Base-by-base conservation (phyloP, 805 yeast genomes). In the Nematodospora valgi region DNA sequence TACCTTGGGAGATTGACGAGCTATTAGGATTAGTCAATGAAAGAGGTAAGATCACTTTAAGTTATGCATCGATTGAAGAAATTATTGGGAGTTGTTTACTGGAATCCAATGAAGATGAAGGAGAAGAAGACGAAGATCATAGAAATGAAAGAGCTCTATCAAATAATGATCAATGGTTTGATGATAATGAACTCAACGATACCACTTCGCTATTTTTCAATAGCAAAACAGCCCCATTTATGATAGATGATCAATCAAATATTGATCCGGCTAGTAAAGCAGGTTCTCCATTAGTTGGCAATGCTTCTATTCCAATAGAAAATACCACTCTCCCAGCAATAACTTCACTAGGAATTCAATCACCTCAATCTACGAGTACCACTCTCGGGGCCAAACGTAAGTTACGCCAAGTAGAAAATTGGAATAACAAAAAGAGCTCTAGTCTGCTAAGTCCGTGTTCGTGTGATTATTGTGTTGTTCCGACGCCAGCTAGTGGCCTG, bases 31-130 rank as follows among this genome's bases (percentile, higher is more conserved):
- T 80, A 20, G 69, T 66, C 2, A 66, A 66, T 42, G 72, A 66
- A 44, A 39, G 69, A 25, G 61, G 60, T 5, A 66, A 66, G 38
- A 61, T 66, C 13, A 63, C 69, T 1, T 47, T 66, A 10, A 62
- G 66, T 27, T 80, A 78, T 45, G 62, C 73, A 8, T 76, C 83
- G 13, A 76, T 76, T 27, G 79, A 72, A 34, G 85, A 80, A 46
- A 68, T 79, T 29, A 75, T 79, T 3, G 76, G 77, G 17, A 72
- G 82, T 48, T 76, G 83, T 41, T 66, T 76, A 9, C 74, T 72
- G 48, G 80, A 76, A 37, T 33, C 45, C 5, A 34, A 30, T 33
- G 35, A 48, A 29, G 15, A 23, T 8, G 37, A 31, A 12, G 37
- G 34, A 16, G 26, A 16, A 5, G 41, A 35, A 8, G 11, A 21